A percentile compares a stretch with the other conserved stretches of the same genome.
phyloP scores from a whole-genome alignment of 1,139 yeast genomes.

The Nakaseomyces nivariensis region DNA sequence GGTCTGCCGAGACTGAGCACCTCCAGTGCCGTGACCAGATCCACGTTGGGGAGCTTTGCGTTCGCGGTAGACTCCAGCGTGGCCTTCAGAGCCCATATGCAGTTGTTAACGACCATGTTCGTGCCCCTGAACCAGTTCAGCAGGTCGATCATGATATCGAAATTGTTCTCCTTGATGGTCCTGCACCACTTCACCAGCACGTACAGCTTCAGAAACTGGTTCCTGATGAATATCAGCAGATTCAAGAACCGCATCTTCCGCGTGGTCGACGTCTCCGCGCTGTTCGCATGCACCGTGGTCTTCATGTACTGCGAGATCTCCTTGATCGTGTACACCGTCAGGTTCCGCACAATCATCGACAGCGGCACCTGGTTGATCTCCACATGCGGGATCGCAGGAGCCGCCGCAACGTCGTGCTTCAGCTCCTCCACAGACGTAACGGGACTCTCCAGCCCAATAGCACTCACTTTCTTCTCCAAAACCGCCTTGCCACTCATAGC shows the following conservation, averaged over 20 bases:
- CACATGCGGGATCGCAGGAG: slow-evolving; percentile 29
- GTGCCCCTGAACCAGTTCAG: slow-evolving; percentile 84
- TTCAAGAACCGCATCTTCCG: slow-evolving; percentile 63
- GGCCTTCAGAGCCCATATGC: slow-evolving; percentile 48
- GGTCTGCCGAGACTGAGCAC: slow-evolving; percentile 76
- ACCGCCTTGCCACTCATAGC: background rate
- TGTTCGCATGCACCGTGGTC: slow-evolving; percentile 20
- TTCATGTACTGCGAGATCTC: slow-evolving; percentile 29
- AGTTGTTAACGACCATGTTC: slow-evolving; percentile 55
- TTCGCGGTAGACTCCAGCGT: slow-evolving; percentile 61
- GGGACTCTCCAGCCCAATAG: slow-evolving; percentile 1
- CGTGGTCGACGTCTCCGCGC: slow-evolving; percentile 38
- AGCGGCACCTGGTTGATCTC: slow-evolving; percentile 28
- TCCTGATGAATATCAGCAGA: slow-evolving; percentile 58
- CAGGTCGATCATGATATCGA: slow-evolving; percentile 68
- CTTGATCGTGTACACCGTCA: slow-evolving; percentile 27
- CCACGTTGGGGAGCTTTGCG: slow-evolving; percentile 87
- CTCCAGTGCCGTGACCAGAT: slow-evolving; percentile 75
- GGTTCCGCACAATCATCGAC: slow-evolving; percentile 25
- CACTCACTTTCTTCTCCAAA: background rate
- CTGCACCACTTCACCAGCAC: slow-evolving; percentile 81
- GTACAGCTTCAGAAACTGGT: slow-evolving; percentile 72
- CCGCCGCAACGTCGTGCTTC: slow-evolving; percentile 4
- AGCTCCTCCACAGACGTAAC: background rate
- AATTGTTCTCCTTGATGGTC: slow-evolving; percentile 50